Percentiles rank a stretch among this genome's conserved stretches.
phyloP scores from a whole-genome alignment of 2,329 filamentous ascomycete species.

The Calonectria pseudoturangicola region DNA sequence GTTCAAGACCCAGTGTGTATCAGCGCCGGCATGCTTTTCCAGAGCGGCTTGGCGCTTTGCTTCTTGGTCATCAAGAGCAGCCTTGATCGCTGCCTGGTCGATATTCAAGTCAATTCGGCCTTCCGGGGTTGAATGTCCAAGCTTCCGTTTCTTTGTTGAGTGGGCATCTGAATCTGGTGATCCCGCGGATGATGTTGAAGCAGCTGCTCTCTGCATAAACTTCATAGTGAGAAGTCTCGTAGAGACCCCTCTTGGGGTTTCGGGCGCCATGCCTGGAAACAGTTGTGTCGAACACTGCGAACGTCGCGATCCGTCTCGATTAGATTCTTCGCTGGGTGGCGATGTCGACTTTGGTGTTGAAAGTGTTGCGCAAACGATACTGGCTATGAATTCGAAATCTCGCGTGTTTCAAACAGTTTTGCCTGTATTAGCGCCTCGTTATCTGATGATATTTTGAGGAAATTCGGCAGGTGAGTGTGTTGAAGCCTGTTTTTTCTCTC shows the following conservation, averaged over 20 bases:
- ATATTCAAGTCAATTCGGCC: constrained; percentile 62
- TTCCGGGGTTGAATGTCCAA: constrained; percentile 61
- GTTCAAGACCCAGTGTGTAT: constrained; percentile 85
- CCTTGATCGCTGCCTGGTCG: constrained; percentile 77
- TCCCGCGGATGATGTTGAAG: constrained; percentile 69
- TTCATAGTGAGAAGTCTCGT: constrained; percentile 95
- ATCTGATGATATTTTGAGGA: not conserved
- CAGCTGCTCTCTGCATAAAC: constrained; percentile 94
- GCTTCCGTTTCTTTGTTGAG: constrained; percentile 79
- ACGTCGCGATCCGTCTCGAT: not conserved
- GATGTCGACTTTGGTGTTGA: not conserved
- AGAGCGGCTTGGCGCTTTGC: constrained; percentile 77
- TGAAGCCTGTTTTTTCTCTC: not conserved
- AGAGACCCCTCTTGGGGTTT: constrained; percentile 82
- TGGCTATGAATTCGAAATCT: not conserved
- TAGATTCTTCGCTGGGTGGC: not conserved
- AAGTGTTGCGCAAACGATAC: not conserved
- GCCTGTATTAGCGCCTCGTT: not conserved
- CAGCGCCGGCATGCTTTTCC: constrained; percentile 78
- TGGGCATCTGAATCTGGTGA: constrained; percentile 70
- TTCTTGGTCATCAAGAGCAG: constrained; percentile 80
- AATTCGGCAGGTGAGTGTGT: not conserved
- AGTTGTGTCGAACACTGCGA: not conserved
- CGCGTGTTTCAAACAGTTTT: too few species aligned
- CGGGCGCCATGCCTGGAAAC: constrained; percentile 64